A percentile compares a stretch with the other conserved stretches of the same genome.
Evolutionary conservation across 495 filamentous ascomycete genomes (phyloP).

Genomic region (Aspergillus kassunensis): DNA sequence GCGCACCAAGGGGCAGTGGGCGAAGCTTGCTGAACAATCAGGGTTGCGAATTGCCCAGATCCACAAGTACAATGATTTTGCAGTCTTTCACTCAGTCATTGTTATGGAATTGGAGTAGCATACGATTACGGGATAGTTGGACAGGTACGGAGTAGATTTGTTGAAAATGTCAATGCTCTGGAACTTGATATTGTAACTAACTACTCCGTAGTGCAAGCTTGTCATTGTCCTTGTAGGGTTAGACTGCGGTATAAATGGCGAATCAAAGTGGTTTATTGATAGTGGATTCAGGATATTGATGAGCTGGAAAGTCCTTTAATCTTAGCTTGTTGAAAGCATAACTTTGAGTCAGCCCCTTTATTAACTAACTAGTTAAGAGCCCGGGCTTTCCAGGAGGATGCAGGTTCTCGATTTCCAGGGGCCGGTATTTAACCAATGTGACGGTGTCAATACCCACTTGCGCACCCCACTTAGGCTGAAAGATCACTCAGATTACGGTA

Average conservation of each 20-base stretch:
- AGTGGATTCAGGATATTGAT: too few relatives aligned
- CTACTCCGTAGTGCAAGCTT: not conserved
- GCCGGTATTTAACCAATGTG: slow-evolving; percentile 1
- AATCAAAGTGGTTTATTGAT: not conserved
- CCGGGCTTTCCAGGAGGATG: too few relatives aligned
- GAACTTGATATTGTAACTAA: too few relatives aligned
- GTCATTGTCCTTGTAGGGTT: not conserved
- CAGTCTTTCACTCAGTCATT: slow-evolving; percentile 22
- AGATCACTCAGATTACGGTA: not conserved
- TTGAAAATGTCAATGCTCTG: too few relatives aligned
- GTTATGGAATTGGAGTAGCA: slow-evolving; percentile 16
- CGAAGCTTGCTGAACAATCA: slow-evolving; percentile 29
- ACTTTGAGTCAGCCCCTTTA: not conserved
- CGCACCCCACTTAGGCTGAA: not conserved
- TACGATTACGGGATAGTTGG: not conserved
- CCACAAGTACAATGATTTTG: slow-evolving; percentile 28
- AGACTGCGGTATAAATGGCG: not conserved
- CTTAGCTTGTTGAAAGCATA: too few relatives aligned
- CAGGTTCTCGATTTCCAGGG: too few relatives aligned
- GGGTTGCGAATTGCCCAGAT: slow-evolving; percentile 43
- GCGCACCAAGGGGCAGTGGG: slow-evolving; percentile 38
- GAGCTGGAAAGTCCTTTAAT: not conserved
- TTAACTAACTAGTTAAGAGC: too few relatives aligned
- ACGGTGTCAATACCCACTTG: slow-evolving; percentile 1
- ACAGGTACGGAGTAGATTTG: not conserved